Evolutionary conservation across 257 asterid genomes (phyloP).

Genomic region (Cordia subcordata): DNA sequence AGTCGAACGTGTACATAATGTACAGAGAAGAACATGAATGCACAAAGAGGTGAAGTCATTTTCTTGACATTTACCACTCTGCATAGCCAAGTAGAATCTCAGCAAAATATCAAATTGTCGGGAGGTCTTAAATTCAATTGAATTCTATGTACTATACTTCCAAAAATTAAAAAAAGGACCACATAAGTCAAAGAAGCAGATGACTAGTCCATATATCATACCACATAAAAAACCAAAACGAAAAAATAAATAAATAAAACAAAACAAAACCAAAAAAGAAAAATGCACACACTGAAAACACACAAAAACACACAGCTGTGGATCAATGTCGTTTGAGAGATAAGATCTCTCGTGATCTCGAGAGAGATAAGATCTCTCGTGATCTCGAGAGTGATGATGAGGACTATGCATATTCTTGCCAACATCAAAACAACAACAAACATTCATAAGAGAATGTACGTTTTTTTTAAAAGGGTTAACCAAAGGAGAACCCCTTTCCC

Average conservation of each 20-base stretch:
- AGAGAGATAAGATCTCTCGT: constrained; percentile 13
- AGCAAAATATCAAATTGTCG: constrained; percentile 6
- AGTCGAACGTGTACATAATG: constrained; percentile 1
- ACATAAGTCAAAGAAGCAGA: constrained; percentile 14
- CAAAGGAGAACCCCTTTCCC: too few species aligned
- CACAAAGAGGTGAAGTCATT: constrained; percentile 31
- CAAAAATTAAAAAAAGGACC: constrained; percentile 20
- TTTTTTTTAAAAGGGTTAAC: neutral
- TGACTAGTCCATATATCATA: neutral
- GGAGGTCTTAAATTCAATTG: constrained; percentile 1
- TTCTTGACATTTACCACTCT: constrained; percentile 25
- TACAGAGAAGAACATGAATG: too few species aligned
- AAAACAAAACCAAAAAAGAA: too few species aligned
- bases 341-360: constrained; percentile 9
- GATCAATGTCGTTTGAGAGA: constrained; percentile 9
- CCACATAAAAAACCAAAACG: too few species aligned
- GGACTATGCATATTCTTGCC: too few species aligned
- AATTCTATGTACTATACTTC: constrained; percentile 2
- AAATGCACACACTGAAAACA: too few species aligned
- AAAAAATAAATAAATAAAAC: too few species aligned
- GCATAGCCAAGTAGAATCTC: constrained; percentile 18
- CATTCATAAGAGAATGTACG: constrained; percentile 6
- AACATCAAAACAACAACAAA: constrained; percentile 8
- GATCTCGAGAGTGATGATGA: too few species aligned
- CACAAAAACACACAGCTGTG: neutral